Evolutionary conservation across 108 stramenopile genomes (phyloP).

Genomic region (Nitzschia sp.): DNA sequence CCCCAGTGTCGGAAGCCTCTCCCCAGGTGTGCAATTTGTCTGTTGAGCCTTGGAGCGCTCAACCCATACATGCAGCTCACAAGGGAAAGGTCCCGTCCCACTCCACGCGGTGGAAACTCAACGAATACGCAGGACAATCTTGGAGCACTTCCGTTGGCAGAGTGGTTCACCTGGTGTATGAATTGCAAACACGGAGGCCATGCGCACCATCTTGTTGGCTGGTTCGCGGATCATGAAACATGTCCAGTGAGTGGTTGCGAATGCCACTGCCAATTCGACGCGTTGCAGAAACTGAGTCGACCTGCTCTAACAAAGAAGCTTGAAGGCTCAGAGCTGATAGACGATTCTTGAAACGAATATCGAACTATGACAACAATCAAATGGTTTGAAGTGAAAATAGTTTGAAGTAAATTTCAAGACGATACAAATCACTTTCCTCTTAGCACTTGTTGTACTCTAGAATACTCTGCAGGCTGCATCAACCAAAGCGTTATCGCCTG

Average conservation of each 20-base stretch:
- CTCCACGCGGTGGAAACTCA: conserved; percentile 25
- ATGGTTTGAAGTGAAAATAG: too few species aligned
- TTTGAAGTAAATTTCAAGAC: too few species aligned
- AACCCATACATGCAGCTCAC: conserved; percentile 90
- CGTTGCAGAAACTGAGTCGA: conserved; percentile 58
- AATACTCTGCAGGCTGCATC: conserved; percentile 46
- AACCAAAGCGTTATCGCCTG: conserved; percentile 48
- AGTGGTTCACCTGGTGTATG: conserved; percentile 93
- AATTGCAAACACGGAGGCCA: conserved; percentile 85
- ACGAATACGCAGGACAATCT: conserved; percentile 48
- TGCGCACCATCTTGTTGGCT: conserved; percentile 82
- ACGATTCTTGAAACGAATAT: too few species aligned
- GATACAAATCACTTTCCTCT: too few species aligned
- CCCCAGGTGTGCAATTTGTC: conserved; percentile 84
- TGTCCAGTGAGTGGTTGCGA: conserved; percentile 91
- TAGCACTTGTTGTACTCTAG: too few species aligned
- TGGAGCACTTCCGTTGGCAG: conserved; percentile 74
- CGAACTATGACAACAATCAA: too few species aligned
- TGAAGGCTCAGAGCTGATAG: neutral
- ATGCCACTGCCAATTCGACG: conserved; percentile 86
- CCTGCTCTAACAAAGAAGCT: conserved; percentile 11
- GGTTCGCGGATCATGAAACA: conserved; percentile 80
- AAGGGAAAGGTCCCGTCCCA: conserved; percentile 41
- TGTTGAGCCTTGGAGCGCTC: conserved; percentile 75
- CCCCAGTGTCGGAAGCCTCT: conserved; percentile 88